Percentiles rank a stretch among this genome's conserved stretches.
phyloP scores from a whole-genome alignment of 352 stramenopile species.

The Saprolegnia diclina region DNA sequence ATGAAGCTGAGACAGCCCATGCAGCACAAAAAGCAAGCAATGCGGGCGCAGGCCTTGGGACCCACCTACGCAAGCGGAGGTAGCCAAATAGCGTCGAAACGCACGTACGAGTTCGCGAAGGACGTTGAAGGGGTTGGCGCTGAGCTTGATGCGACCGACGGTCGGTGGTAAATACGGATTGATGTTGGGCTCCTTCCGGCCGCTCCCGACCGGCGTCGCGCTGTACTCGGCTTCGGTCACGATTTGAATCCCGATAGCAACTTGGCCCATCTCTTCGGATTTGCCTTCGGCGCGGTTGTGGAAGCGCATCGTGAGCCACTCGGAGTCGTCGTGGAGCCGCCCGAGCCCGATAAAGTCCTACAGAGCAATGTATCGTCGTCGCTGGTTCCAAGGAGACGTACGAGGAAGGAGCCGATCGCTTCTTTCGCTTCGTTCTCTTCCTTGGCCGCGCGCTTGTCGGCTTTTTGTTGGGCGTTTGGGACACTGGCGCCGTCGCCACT shows the following conservation, averaged over 20 bases:
- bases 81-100: conserved; percentile 26
- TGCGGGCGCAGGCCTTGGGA: conserved; percentile 47
- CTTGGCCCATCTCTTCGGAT: conserved; percentile 59
- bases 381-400: conserved; percentile 27
- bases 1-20: conserved; percentile 54
- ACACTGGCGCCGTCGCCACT: neutral
- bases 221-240: conserved; percentile 77
- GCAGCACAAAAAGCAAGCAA: conserved; percentile 51
- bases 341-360: conserved; percentile 73
- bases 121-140: conserved; percentile 79
- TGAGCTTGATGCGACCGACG: conserved; percentile 76
- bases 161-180: conserved; percentile 87
- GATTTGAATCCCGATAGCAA: conserved; percentile 70
- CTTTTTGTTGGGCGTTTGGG: neutral
- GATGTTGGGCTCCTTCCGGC: conserved; percentile 79
- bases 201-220: conserved; percentile 66
- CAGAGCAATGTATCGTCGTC: neutral
- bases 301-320: conserved; percentile 74
- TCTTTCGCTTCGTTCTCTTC: conserved; percentile 49
- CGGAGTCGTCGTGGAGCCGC: conserved; percentile 59
- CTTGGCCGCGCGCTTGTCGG: conserved; percentile 38
- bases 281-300: conserved; percentile 57
- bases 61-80: conserved; percentile 34
- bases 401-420: conserved; percentile 49
- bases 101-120: conserved; percentile 54